Base-by-base conservation (phyloP, 306 rosid genomes). In the Begonia peltatifolia region DNA sequence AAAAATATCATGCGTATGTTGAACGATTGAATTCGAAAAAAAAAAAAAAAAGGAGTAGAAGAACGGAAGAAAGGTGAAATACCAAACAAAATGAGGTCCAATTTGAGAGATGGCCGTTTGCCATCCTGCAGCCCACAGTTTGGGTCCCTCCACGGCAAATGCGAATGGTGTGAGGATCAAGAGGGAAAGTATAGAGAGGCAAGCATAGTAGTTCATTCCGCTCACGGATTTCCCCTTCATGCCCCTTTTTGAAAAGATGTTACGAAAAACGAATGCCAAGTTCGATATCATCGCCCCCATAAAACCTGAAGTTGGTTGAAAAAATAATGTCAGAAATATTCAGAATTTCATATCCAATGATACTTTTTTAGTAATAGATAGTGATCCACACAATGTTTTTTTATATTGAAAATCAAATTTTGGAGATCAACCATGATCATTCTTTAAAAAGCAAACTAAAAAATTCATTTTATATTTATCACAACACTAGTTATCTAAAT, bases 221-320 rank as follows among this genome's bases (percentile, higher is more conserved):
- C 95, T 87, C 46, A 87, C 95, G 43, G 93, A 75, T 52, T 77
- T 87, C 60, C 95, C 95, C 62, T 80, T 87, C 95, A 87, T 87
- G 57, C 95, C 95, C 76, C 10, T 83, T 62, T 87, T 87, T 0
- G 95, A 87, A 56, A 87, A 87, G 55, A 87, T 87, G 62, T 87
- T 87, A 1, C 95, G 66, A 64, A 87, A 87, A 38, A 87, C 93
- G 60, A 87, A 87, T 11, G 93, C 95, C 79, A 87, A 56, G 63
- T 83, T 87, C 44, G 95, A 87, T 77, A 87, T 87, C 95, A 87
- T 87, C 41, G 95, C 95, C 47, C 95, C 95, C 95, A 87, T 75
- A 56, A 87, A 87, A 63, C 95, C 95, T 87, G 84, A 47, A 36
- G 9, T 5, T 6, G 38, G 8, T 30, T 30, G 38, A 30, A 30